A percentile compares a stretch with the other conserved stretches of the same genome.
Conservation (phyloP, 305 asterid species). For the Striga hermonthica region DNA sequence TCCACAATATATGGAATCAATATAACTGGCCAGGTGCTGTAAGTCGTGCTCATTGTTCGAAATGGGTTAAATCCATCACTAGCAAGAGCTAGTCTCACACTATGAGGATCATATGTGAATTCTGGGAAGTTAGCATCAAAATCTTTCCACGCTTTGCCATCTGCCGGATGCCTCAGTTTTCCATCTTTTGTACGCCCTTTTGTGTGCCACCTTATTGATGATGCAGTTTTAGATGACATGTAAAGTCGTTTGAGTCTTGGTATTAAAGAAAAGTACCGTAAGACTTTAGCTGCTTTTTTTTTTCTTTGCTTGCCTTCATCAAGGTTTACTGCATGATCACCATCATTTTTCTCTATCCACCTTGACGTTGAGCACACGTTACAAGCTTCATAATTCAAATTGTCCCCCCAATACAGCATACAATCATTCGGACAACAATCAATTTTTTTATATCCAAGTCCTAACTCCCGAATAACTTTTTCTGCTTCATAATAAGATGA, state of each 20-base stretch:
- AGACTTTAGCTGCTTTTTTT: not conserved
- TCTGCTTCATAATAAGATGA: no score
- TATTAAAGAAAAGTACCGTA: not conserved
- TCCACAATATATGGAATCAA: not conserved
- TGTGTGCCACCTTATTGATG: not conserved
- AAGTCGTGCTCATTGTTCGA: not conserved
- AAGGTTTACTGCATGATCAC: not conserved
- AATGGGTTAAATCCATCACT: not conserved
- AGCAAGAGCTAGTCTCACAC: not conserved
- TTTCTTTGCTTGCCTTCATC: not conserved
- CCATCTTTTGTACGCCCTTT: not conserved
- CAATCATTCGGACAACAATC: no score
- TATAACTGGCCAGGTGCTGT: not conserved
- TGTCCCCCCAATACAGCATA: no score
- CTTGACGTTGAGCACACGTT: not conserved
- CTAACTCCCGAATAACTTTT: no score
- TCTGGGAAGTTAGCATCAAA: not conserved
- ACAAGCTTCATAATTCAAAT: not conserved
- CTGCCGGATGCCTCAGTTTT: not conserved
- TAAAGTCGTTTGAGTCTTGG: not conserved
- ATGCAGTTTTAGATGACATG: not conserved
- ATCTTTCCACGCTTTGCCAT: not conserved
- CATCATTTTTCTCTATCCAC: not conserved
- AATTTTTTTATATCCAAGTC: no score
- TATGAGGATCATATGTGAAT: not conserved